A percentile compares a stretch with the other conserved stretches of the same genome.
phyloP scores from a whole-genome alignment of 2,329 filamentous ascomycete species.

The Neurospora crassa region DNA sequence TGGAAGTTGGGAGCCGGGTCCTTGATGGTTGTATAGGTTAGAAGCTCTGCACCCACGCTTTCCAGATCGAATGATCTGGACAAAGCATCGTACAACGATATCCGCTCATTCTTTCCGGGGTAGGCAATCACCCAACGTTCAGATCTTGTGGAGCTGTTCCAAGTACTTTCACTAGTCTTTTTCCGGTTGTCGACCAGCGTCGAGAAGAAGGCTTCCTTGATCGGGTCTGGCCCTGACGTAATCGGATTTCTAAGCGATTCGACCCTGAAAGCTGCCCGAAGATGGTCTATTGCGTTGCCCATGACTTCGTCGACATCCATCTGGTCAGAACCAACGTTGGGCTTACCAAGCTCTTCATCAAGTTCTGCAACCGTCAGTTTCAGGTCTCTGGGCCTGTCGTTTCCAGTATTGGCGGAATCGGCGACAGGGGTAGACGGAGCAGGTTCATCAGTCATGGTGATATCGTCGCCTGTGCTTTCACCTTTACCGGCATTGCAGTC shows the following conservation, averaged over 20 bases:
- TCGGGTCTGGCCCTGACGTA: conserved; percentile 51
- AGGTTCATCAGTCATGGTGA: conserved; percentile 19
- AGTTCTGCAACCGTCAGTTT: conserved; percentile 17
- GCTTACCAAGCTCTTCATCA: conserved; percentile 16
- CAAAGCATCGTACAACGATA: conserved; percentile 74
- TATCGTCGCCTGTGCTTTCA: conserved; percentile 9
- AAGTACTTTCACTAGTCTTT: conserved; percentile 35
- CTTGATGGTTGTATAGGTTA: conserved; percentile 60
- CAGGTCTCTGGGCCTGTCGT: conserved; percentile 6
- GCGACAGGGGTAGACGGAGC: not conserved
- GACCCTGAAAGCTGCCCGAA: conserved; percentile 79
- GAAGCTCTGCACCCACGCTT: conserved; percentile 57
- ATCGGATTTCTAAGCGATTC: conserved; percentile 46
- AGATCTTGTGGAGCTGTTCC: conserved; percentile 41
- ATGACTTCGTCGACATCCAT: conserved; percentile 97
- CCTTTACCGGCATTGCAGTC: conserved; percentile 14
- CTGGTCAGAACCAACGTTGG: conserved; percentile 47
- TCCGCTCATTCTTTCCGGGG: conserved; percentile 34
- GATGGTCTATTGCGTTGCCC: conserved; percentile 79
- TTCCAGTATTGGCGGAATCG: conserved; percentile 1
- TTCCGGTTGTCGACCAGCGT: conserved; percentile 51
- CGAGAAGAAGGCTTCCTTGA: conserved; percentile 63
- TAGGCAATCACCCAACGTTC: conserved; percentile 56
- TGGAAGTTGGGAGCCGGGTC: conserved; percentile 78
- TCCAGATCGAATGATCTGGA: conserved; percentile 79